Percentiles rank a stretch among this genome's conserved stretches.
Evolutionary conservation across 805 yeast genomes (phyloP).

Genomic region (Kazachstania taianensis): DNA sequence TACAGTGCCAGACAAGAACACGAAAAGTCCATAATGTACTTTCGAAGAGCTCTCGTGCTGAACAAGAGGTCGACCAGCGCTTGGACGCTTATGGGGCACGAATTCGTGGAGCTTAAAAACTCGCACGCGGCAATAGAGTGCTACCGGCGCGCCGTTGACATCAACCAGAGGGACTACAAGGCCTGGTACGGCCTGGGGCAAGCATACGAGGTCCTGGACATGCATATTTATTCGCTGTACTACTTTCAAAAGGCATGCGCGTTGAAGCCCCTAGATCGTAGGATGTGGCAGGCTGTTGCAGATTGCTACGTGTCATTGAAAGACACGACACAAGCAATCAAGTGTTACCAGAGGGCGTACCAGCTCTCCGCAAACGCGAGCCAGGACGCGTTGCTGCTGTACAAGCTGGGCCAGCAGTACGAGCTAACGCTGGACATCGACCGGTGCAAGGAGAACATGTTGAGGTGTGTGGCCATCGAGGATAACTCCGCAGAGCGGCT

Average conservation of each 20-base stretch:
- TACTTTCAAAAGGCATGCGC: conserved; percentile 88
- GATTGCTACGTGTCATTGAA: conserved; percentile 76
- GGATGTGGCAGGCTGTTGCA: conserved; percentile 96
- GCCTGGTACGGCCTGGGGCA: conserved; percentile 99
- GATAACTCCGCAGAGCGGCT: conserved; percentile 53
- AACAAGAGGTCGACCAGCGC: conserved; percentile 78
- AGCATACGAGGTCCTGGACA: conserved; percentile 92
- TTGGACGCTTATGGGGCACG: conserved; percentile 99
- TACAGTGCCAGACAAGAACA: conserved; percentile 88
- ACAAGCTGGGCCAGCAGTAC: conserved; percentile 57
- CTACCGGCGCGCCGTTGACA: conserved; percentile 86
- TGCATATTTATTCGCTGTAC: conserved; percentile 85
- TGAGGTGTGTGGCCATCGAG: conserved; percentile 44
- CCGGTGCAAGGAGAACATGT: conserved; percentile 54
- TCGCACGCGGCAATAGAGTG: conserved; percentile 97
- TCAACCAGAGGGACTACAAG: conserved; percentile 77
- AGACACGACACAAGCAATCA: conserved; percentile 62
- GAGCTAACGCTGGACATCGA: conserved; percentile 43
- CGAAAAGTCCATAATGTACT: conserved; percentile 88
- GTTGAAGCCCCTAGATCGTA: conserved; percentile 74
- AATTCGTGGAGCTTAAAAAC: conserved; percentile 89
- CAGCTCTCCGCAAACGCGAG: conserved; percentile 42
- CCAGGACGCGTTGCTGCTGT: conserved; percentile 42
- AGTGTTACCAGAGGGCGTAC: conserved; percentile 72
- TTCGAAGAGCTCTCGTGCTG: conserved; percentile 76